A percentile compares a stretch with the other conserved stretches of the same genome.
Conservation (phyloP, 2,329 filamentous ascomycete genomes). For the Fonsecaea monophora region DNA sequence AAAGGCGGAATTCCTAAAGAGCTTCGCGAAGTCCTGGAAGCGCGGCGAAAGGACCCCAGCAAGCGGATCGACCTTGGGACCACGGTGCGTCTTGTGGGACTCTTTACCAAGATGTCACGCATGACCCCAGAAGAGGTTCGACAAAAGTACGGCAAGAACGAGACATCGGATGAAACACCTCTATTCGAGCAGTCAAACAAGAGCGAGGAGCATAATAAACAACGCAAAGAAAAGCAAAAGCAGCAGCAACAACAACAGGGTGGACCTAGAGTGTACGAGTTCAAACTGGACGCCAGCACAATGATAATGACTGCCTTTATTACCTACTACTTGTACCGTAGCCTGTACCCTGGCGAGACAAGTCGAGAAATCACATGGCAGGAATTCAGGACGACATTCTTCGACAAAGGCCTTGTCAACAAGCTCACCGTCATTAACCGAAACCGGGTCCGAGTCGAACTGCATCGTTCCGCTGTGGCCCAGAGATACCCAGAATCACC, state of each 20-base stretch:
- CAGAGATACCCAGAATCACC: slow-evolving; percentile 77
- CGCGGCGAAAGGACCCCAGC: slow-evolving; percentile 54
- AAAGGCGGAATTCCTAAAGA: slow-evolving; percentile 73
- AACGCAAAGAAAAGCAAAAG: slow-evolving; percentile 41
- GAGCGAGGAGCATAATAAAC: slow-evolving; percentile 43
- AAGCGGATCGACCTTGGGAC: slow-evolving; percentile 60
- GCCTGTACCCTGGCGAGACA: slow-evolving; percentile 70
- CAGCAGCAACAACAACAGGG: slow-evolving; percentile 44
- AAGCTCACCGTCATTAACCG: slow-evolving; percentile 83
- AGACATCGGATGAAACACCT: slow-evolving; percentile 33
- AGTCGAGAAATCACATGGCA: slow-evolving; percentile 93
- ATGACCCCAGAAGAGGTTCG: slow-evolving; percentile 54
- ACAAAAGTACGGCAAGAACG: slow-evolving; percentile 42
- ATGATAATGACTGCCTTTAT: slow-evolving; percentile 65
- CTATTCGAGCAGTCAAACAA: slow-evolving; percentile 40
- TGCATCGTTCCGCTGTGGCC: slow-evolving; percentile 76
- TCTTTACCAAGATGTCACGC: slow-evolving; percentile 64
- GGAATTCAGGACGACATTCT: slow-evolving; percentile 89
- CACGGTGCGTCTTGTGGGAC: slow-evolving; percentile 66
- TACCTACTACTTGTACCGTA: slow-evolving; percentile 67
- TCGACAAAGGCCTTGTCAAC: slow-evolving; percentile 95
- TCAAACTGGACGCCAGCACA: slow-evolving; percentile 62
- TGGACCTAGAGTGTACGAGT: slow-evolving; percentile 53
- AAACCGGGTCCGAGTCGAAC: slow-evolving; percentile 77
- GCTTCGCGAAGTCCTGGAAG: slow-evolving; percentile 68